Conservation (phyloP, 306 rosid genomes). For the Potentilla sterilis region DNA sequence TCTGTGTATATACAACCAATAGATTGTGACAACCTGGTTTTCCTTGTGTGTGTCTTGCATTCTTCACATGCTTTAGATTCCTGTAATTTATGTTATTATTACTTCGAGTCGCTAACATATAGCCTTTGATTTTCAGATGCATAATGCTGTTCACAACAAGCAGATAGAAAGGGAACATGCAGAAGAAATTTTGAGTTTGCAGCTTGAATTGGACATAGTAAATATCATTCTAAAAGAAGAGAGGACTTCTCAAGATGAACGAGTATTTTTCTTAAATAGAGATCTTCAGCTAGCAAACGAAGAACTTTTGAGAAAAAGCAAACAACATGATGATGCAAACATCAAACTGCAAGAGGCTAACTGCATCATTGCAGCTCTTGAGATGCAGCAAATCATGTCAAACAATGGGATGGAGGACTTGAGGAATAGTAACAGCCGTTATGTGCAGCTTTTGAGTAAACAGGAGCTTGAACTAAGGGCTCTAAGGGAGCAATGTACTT, state of each 20-base stretch:
- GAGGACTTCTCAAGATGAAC: conserved; percentile 58
- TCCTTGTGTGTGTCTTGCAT: not conserved
- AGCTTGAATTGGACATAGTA: conserved; percentile 69
- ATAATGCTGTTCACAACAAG: conserved; percentile 27
- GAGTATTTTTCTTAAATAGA: conserved; percentile 39
- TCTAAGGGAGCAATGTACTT: conserved; percentile 52
- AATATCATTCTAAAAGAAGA: conserved; percentile 84
- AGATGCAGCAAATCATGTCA: conserved; percentile 71
- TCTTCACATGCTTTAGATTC: not conserved
- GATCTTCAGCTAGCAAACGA: conserved; percentile 49
- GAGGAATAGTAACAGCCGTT: conserved; percentile 46
- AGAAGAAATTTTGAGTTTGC: conserved; percentile 72
- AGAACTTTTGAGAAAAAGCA: conserved; percentile 39
- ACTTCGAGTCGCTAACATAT: conserved; percentile 29
- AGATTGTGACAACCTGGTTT: not conserved
- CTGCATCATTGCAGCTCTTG: conserved; percentile 71
- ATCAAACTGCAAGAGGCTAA: conserved; percentile 58
- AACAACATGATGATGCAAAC: conserved; percentile 49
- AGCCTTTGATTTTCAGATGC: conserved; percentile 32
- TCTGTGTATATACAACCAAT: not conserved
- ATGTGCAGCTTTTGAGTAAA: conserved; percentile 52
- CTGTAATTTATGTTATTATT: conserved; percentile 3
- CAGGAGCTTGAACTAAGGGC: conserved; percentile 54
- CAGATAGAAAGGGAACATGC: conserved; percentile 38
- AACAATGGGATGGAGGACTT: conserved; percentile 72